Evolutionary conservation across 2,329 filamentous ascomycete species (phyloP).

Genomic region (Penicillium sp.): DNA sequence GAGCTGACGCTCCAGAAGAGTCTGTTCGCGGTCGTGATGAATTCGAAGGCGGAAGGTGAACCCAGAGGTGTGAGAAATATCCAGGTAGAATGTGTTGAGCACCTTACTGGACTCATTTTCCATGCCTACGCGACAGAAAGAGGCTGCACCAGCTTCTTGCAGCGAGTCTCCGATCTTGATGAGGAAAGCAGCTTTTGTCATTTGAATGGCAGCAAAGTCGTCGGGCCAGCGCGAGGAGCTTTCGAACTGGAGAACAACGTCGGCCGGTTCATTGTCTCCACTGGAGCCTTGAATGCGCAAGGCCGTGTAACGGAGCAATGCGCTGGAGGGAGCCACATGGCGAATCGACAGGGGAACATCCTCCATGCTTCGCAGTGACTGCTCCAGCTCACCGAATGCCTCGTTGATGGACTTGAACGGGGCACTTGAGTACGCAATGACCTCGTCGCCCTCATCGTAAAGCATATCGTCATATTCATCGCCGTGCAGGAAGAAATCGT

Average conservation of each 20-base stretch:
- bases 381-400: conserved; percentile 67
- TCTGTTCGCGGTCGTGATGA: conserved; percentile 80
- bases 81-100: conserved; percentile 74
- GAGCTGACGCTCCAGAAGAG: conserved; percentile 69
- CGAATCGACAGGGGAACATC: conserved; percentile 82
- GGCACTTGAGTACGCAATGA: conserved; percentile 39
- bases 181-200: conserved; percentile 86
- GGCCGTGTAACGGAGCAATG: conserved; percentile 67
- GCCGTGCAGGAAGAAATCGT: conserved; percentile 49
- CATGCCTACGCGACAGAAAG: conserved; percentile 67
- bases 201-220: conserved; percentile 81
- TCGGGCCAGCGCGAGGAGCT: conserved; percentile 91
- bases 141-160: conserved; percentile 53
- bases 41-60: conserved; percentile 78
- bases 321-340: conserved; percentile 66
- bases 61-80: conserved; percentile 67
- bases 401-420: conserved; percentile 64
- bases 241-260: conserved; percentile 85
- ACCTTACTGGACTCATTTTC: conserved; percentile 66
- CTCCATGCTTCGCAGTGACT: conserved; percentile 68
- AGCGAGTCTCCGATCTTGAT: conserved; percentile 67
- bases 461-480: conserved; percentile 44
- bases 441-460: conserved; percentile 25
- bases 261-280: conserved; percentile 50
- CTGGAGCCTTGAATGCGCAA: conserved; percentile 24